Evolutionary conservation across 2,329 filamentous ascomycete genomes (phyloP).

Genomic region (Achaetomium macrosporum): DNA sequence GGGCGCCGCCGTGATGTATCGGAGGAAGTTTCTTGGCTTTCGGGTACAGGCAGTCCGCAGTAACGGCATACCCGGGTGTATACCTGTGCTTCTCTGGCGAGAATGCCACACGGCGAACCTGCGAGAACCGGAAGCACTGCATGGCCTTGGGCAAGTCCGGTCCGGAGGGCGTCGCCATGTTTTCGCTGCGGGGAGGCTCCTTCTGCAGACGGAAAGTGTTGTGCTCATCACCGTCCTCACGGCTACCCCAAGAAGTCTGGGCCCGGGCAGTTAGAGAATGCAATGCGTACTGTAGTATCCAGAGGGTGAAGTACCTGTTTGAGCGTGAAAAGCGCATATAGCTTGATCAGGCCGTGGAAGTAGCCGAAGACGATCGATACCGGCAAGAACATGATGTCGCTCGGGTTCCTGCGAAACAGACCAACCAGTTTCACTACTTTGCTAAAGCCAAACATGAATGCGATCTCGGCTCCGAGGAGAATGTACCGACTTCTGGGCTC

Average conservation of each 20-base stretch:
- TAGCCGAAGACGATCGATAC: conserved; percentile 89
- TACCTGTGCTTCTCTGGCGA: conserved; percentile 13
- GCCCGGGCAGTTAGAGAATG: background rate
- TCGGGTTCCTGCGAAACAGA: conserved; percentile 77
- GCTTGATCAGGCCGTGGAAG: conserved; percentile 86
- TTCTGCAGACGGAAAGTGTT: conserved; percentile 41
- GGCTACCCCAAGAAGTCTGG: conserved; percentile 92
- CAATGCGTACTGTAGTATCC: background rate
- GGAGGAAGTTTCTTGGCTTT: background rate
- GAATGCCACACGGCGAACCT: conserved; percentile 12
- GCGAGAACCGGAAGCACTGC: conserved; percentile 7
- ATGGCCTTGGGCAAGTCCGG: conserved; percentile 25
- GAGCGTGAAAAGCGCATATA: conserved; percentile 77
- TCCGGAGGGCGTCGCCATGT: conserved; percentile 32
- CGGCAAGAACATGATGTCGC: conserved; percentile 72
- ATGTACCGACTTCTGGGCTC: conserved; percentile 45
- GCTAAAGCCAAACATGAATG: conserved; percentile 75
- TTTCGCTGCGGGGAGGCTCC: conserved; percentile 30
- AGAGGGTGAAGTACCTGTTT: conserved; percentile 60
- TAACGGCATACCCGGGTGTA: conserved; percentile 7
- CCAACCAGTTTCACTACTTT: conserved; percentile 89
- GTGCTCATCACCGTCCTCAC: conserved; percentile 83
- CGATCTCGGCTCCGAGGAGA: conserved; percentile 53
- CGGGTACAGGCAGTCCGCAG: conserved; percentile 3
- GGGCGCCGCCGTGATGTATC: background rate